These are phyloP conservation scores for Cryomyces minteri DNA, from an alignment of 495 filamentous ascomycete genomes.

Conservation along the genomic window DNA sequence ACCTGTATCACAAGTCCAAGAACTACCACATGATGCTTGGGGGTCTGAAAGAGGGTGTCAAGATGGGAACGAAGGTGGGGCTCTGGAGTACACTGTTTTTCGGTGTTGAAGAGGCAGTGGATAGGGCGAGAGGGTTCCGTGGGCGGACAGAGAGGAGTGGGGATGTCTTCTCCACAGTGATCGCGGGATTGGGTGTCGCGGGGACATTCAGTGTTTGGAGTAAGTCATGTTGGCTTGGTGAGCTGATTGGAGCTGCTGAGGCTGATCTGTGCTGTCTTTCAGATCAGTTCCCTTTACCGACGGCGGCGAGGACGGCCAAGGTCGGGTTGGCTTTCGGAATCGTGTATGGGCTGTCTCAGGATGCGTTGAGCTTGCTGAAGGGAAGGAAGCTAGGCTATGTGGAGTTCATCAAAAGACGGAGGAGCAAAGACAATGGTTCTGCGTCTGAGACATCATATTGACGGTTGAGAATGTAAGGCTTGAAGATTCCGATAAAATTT, in stretches of 20 bases:
- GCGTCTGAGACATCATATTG: too few relatives aligned
- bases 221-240: conserved; percentile 24
- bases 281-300: conserved; percentile 70
- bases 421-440: too few relatives aligned
- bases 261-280: conserved; percentile 2
- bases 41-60: conserved; percentile 56
- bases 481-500: too few relatives aligned
- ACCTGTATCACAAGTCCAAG: conserved; percentile 92
- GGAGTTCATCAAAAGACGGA: conserved; percentile 30
- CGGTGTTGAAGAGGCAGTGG: conserved; percentile 66
- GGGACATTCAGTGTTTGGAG: conserved; percentile 78
- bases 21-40: conserved; percentile 69
- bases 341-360: conserved; percentile 65
- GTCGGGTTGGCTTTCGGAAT: conserved; percentile 62
- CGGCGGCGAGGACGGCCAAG: conserved; percentile 69
- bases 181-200: conserved; percentile 63
- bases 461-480: too few relatives aligned
- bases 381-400: conserved; percentile 57
- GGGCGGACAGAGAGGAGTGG: conserved; percentile 43
- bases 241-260: not conserved
- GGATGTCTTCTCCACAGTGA: conserved; percentile 58
- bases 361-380: conserved; percentile 39
- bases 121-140: conserved; percentile 32
- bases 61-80: conserved; percentile 51
- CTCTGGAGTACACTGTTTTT: conserved; percentile 52